A percentile compares a stretch with the other conserved stretches of the same genome.
Evolutionary conservation across 1,284 basidiomycete genomes (phyloP).

Genomic region (Leucoagaricus sp.): DNA sequence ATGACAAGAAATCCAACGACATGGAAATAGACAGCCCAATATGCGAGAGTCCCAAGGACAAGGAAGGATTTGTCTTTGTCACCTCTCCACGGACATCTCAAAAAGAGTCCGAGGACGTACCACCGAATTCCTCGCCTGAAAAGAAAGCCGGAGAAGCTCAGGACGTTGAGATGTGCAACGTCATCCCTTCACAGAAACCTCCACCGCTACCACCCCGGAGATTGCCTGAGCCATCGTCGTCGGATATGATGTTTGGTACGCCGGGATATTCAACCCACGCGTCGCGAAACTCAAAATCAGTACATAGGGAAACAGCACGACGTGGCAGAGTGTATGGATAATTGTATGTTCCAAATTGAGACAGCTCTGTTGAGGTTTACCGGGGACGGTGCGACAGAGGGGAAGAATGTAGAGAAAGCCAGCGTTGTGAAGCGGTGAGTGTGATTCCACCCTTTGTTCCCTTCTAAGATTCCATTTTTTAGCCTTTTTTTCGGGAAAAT

Average conservation of each 20-base stretch:
- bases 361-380: conserved; percentile 78
- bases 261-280: background rate
- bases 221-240: conserved; percentile 59
- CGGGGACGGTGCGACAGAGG: conserved; percentile 38
- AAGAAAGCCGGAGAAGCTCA: conserved; percentile 28
- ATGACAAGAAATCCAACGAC: conserved; percentile 40
- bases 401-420: conserved; percentile 54
- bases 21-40: conserved; percentile 51
- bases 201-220: conserved; percentile 67
- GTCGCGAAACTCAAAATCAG: background rate
- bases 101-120: background rate
- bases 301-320: conserved; percentile 90
- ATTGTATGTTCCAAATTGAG: conserved; percentile 98
- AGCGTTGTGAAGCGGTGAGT: conserved; percentile 82
- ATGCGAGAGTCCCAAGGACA: conserved; percentile 39
- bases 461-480: conserved; percentile 4
- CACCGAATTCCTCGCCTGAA: conserved; percentile 24
- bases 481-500: conserved; percentile 91
- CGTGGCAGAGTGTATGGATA: conserved; percentile 98
- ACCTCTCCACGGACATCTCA: conserved; percentile 35
- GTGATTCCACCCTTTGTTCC: background rate
- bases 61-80: conserved; percentile 51
- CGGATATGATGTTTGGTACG: conserved; percentile 89
- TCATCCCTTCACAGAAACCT: conserved; percentile 39
- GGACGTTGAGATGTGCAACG: conserved; percentile 48